Evolutionary conservation across 768 basidiomycete species (phyloP).

Genomic region (Leccinum obscurum): DNA sequence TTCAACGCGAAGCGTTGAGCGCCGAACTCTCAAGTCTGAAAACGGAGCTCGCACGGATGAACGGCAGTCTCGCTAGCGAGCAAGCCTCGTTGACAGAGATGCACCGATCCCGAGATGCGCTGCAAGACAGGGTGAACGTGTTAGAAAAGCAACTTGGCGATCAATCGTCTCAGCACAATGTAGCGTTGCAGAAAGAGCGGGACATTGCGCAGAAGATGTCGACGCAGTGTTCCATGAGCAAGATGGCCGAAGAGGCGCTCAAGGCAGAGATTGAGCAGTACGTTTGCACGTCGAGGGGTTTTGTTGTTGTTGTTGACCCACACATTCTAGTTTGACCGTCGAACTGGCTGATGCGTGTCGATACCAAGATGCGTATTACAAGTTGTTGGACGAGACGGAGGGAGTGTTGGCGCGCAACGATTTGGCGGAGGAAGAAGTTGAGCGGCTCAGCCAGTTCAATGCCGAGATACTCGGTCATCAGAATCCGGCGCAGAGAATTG

Average conservation of each 20-base stretch:
- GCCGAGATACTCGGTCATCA: conserved; percentile 82
- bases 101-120: conserved; percentile 21
- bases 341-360: conserved; percentile 61
- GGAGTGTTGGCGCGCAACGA: conserved; percentile 67
- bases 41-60: conserved; percentile 35
- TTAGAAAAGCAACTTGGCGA: conserved; percentile 31
- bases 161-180: conserved; percentile 36
- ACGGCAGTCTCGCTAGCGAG: conserved; percentile 22
- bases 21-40: conserved; percentile 42
- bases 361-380: conserved; percentile 72
- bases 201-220: conserved; percentile 49
- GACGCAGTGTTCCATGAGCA: conserved; percentile 50
- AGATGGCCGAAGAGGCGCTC: conserved; percentile 67
- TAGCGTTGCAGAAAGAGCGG: conserved; percentile 45
- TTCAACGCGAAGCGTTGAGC: conserved; percentile 43
- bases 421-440: conserved; percentile 78
- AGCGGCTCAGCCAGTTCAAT: conserved; percentile 75
- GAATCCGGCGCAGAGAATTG: conserved; percentile 83
- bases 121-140: conserved; percentile 29
- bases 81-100: conserved; percentile 20
- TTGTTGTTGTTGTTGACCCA: conserved; percentile 2
- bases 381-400: conserved; percentile 61
- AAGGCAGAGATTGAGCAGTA: conserved; percentile 69
- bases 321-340: conserved; percentile 36
- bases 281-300: conserved; percentile 25